Conservation (phyloP, 176 grass and related monocot genomes). For the Ensete ventricosum region DNA sequence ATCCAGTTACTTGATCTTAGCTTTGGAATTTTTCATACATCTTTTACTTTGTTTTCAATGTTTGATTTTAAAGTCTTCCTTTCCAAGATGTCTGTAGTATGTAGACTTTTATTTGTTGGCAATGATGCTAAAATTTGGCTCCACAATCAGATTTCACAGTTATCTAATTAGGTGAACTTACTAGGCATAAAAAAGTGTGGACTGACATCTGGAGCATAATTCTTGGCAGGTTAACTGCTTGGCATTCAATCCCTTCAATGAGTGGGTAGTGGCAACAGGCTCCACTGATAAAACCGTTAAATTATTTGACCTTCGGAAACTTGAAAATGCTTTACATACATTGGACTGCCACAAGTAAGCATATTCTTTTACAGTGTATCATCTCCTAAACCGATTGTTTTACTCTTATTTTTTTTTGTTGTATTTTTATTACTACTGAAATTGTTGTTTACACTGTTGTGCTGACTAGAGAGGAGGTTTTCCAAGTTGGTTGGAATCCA, state of each 20-base stretch:
- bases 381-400: slow-evolving; percentile 4
- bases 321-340: slow-evolving; percentile 65
- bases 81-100: too few relatives aligned
- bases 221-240: slow-evolving; percentile 72
- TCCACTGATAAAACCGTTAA: slow-evolving; percentile 96
- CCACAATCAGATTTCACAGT: not conserved
- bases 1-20: too few relatives aligned
- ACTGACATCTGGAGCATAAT: slow-evolving; percentile 6
- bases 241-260: slow-evolving; percentile 97
- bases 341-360: slow-evolving; percentile 89
- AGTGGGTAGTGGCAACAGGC: slow-evolving; percentile 97
- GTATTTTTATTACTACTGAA: not conserved
- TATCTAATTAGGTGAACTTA: not conserved
- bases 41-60: too few relatives aligned
- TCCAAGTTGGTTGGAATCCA: slow-evolving; percentile 99
- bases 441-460: slow-evolving; percentile 5
- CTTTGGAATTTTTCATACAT: too few relatives aligned
- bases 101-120: too few relatives aligned
- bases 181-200: slow-evolving; percentile 2
- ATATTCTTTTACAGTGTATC: not conserved
- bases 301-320: slow-evolving; percentile 93
- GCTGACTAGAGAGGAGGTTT: slow-evolving; percentile 75
- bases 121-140: too few relatives aligned
- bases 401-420: too few relatives aligned
- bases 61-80: too few relatives aligned